phyloP scores from a whole-genome alignment of 2,329 filamentous ascomycete species.

The Tolypocladium inflatum region DNA sequence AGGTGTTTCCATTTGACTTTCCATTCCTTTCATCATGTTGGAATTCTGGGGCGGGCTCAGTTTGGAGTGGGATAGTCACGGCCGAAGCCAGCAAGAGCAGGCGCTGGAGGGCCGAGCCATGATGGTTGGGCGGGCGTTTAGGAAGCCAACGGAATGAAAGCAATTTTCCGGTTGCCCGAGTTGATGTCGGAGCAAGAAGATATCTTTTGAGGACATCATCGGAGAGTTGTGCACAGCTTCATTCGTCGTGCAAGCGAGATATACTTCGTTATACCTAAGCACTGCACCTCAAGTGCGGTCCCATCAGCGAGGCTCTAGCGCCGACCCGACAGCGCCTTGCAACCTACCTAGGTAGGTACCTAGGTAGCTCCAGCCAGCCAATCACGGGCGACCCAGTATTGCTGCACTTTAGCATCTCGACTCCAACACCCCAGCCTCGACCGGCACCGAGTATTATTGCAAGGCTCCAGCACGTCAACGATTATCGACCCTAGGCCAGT shows the following conservation, averaged over 20 bases:
- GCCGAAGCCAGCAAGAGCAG: background rate
- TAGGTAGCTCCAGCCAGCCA: background rate
- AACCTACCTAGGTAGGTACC: too few species aligned
- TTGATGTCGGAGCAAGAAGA: background rate
- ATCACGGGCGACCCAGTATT: slow-evolving; percentile 1
- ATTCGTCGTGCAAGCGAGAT: background rate
- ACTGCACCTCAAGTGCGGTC: too few species aligned
- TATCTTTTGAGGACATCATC: background rate
- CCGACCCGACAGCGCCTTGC: background rate
- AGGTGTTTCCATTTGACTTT: background rate
- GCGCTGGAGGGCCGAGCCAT: too few species aligned
- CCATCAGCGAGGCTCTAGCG: background rate
- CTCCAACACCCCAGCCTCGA: background rate
- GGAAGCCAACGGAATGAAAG: background rate
- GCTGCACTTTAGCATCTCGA: background rate
- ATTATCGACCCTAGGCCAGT: background rate
- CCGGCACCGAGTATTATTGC: background rate
- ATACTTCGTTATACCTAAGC: background rate
- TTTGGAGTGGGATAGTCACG: background rate
- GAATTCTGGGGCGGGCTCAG: background rate
- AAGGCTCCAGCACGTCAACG: background rate
- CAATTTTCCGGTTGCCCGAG: background rate
- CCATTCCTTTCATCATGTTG: too few species aligned
- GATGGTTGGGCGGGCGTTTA: background rate
- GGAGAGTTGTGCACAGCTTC: background rate